phyloP scores from a whole-genome alignment of 1,284 basidiomycete genomes.

The Takashimella koratensis region DNA sequence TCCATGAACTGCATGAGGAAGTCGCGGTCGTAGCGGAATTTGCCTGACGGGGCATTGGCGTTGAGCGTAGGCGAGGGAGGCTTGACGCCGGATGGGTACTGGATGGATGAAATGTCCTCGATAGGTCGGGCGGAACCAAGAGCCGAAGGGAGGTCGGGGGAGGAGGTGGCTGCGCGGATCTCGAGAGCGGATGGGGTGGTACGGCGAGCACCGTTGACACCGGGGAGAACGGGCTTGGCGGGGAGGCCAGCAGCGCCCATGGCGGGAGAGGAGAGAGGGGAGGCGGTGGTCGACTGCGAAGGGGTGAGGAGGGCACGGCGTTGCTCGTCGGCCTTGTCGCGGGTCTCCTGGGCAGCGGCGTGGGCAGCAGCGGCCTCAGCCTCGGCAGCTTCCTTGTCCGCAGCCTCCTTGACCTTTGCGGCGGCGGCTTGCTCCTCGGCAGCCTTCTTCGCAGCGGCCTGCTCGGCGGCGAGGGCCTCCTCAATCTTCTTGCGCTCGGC shows the following conservation, averaged over 20 bases:
- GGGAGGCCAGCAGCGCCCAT: conserved; percentile 44
- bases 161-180: conserved; percentile 52
- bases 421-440: conserved; percentile 37
- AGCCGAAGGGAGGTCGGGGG: conserved; percentile 56
- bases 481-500: conserved; percentile 20
- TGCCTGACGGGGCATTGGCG: conserved; percentile 71
- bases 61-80: conserved; percentile 86
- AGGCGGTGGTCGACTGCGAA: conserved; percentile 27
- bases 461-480: conserved; percentile 18
- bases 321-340: conserved; percentile 29
- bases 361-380: conserved; percentile 19
- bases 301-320: conserved; percentile 31
- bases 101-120: conserved; percentile 71
- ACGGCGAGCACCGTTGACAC: conserved; percentile 33
- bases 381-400: conserved; percentile 51
- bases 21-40: conserved; percentile 95
- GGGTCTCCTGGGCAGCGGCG: conserved; percentile 20
- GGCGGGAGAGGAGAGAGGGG: conserved; percentile 40
- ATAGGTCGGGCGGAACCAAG: conserved; percentile 73
- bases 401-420: conserved; percentile 37
- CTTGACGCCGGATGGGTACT: conserved; percentile 78
- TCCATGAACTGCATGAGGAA: conserved; percentile 98
- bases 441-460: conserved; percentile 38
- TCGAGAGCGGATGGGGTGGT: conserved; percentile 65
- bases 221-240: conserved; percentile 45